Percentiles rank a stretch among this genome's conserved stretches.
Evolutionary conservation across 495 filamentous ascomycete genomes (phyloP).

Genomic region (Chaetomidium leptoderma): DNA sequence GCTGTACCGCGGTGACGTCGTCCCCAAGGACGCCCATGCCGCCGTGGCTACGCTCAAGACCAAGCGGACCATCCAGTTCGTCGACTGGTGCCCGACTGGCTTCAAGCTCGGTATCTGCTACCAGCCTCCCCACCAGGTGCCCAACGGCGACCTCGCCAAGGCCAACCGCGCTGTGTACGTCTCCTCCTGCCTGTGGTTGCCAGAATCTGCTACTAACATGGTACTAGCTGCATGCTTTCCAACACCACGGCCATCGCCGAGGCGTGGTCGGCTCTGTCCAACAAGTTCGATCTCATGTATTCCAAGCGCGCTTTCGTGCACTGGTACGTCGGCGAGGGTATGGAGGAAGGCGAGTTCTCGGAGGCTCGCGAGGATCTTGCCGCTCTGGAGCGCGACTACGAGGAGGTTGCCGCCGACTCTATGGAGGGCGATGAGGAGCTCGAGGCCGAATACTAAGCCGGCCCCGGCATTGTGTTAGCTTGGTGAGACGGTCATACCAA

Average conservation of each 20-base stretch:
- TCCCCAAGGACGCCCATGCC: slow-evolving; percentile 87
- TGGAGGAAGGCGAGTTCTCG: slow-evolving; percentile 99
- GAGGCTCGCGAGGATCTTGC: slow-evolving; percentile 98
- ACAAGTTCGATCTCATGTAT: slow-evolving; percentile 99
- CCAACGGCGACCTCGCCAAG: slow-evolving; percentile 94
- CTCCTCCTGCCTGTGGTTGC: slow-evolving; percentile 8
- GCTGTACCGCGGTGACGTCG: slow-evolving; percentile 96
- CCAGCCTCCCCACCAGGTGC: slow-evolving; percentile 91
- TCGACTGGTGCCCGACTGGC: slow-evolving; percentile 99
- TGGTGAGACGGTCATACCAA: slow-evolving; percentile 3
- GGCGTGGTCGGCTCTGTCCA: slow-evolving; percentile 93
- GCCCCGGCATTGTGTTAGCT: neutral
- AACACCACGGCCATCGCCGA: slow-evolving; percentile 99
- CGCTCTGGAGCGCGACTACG: slow-evolving; percentile 97
- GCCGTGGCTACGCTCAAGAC: slow-evolving; percentile 96
- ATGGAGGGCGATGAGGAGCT: slow-evolving; percentile 81
- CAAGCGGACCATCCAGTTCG: slow-evolving; percentile 97
- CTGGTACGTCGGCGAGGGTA: slow-evolving; percentile 99
- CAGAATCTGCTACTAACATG: slow-evolving; percentile 2
- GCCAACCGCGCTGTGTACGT: slow-evolving; percentile 96
- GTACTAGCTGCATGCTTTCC: slow-evolving; percentile 89
- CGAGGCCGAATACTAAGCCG: slow-evolving; percentile 88
- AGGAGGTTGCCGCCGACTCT: slow-evolving; percentile 97
- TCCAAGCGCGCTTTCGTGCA: slow-evolving; percentile 99
- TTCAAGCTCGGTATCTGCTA: slow-evolving; percentile 99